Conservation (phyloP, 495 filamentous ascomycete species). For the Hypoxylon crocopeplum region DNA sequence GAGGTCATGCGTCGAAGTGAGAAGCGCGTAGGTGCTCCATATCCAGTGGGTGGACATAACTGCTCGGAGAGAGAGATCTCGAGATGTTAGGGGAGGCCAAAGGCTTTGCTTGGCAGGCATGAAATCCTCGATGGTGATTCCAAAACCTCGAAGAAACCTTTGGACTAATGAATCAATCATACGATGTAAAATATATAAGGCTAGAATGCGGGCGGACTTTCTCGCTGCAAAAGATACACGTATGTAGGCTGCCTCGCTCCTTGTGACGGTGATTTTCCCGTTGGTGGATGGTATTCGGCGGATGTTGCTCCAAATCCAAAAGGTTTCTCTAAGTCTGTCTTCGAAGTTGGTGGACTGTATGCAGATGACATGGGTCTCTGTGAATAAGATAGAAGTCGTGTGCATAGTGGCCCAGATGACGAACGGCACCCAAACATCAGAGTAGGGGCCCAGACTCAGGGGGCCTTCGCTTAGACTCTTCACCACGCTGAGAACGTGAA, state of each 20-base stretch:
- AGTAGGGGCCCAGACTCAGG: not conserved
- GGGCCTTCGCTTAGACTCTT: not conserved
- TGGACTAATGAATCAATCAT: no score
- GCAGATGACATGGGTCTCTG: not conserved
- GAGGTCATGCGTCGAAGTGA: slow-evolving; percentile 9
- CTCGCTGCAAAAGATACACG: no score
- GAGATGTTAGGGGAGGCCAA: no score
- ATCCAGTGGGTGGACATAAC: slow-evolving; percentile 11
- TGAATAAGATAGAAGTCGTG: not conserved
- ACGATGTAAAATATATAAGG: no score
- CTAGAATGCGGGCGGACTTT: no score
- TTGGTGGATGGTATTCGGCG: not conserved
- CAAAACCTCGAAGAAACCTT: no score
- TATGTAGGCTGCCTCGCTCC: no score
- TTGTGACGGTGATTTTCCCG: no score
- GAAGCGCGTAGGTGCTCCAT: slow-evolving; percentile 5
- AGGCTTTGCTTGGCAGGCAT: no score
- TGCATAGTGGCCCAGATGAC: not conserved
- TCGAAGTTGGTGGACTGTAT: not conserved
- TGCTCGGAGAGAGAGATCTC: no score
- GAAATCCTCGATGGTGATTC: no score
- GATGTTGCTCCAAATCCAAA: slow-evolving; percentile 14
- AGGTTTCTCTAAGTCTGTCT: not conserved
- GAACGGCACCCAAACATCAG: not conserved
- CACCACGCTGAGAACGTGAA: not conserved